These are phyloP conservation scores for Nicotiana otophora DNA, from an alignment of 257 asterid genomes.

Conservation along the genomic window DNA sequence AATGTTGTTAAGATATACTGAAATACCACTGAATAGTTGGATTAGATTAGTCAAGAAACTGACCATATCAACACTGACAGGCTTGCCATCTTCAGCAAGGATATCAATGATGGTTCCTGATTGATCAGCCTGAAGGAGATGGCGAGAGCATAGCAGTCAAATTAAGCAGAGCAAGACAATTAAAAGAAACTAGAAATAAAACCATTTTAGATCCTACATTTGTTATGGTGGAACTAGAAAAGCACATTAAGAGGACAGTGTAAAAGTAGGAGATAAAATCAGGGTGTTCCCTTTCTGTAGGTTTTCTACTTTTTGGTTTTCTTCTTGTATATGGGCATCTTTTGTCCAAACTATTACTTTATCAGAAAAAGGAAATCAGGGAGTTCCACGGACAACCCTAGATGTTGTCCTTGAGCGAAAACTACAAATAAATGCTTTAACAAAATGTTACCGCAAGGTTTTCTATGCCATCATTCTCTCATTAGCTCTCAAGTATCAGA, in stretches of 20 bases:
- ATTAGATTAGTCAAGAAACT: conserved; percentile 26
- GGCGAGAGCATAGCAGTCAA: neutral
- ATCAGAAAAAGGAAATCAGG: neutral
- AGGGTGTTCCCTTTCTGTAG: neutral
- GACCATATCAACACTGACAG: conserved; percentile 72
- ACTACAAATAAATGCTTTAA: neutral
- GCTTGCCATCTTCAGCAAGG: conserved; percentile 70
- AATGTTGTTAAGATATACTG: neutral
- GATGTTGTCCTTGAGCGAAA: neutral
- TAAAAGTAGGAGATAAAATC: neutral
- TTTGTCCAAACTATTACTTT: too few species aligned
- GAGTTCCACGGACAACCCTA: neutral
- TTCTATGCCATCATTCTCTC: neutral
- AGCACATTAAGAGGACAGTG: neutral
- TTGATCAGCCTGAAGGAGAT: conserved; percentile 51
- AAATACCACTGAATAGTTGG: neutral
- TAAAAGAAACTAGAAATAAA: neutral
- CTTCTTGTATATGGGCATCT: too few species aligned
- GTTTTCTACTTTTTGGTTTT: too few species aligned
- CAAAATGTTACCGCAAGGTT: neutral
- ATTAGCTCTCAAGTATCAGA: neutral
- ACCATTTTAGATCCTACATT: neutral
- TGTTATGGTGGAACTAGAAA: neutral
- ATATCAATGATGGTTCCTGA: conserved; percentile 71
- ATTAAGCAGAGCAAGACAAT: neutral